Base-by-base conservation (phyloP, 805 yeast species). In the Saccharomycopsis fodiens region DNA sequence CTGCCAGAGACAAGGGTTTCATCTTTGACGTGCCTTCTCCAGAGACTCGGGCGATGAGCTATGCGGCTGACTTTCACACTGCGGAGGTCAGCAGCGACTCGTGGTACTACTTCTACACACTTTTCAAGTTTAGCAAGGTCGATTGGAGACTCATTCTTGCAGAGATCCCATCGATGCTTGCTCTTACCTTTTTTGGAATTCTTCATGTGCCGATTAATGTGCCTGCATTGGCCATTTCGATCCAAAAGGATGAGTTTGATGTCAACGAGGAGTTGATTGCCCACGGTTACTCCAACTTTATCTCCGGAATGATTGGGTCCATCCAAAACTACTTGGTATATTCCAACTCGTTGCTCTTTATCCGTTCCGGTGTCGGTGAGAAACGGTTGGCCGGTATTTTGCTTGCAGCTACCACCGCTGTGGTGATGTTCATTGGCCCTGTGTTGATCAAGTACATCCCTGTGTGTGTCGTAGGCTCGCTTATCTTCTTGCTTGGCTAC, bases 151-250 rank as follows among this genome's bases (percentile, higher is more conserved):
- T 80, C 23, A 69, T 93, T 21, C 40, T 78, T 2, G 66, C 72
- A 44, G 86, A 88, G 57, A 50, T 88, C 16, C 98, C 98, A 4
- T 83, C 95, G 2, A 93, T 93, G 96, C 65, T 91, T 45, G 98
- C 98, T 0, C 69, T 93, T 52, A 89, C 97, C 0, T 93, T 93
- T 59, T 93, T 93, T 58, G 98, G 98, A 10, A 83, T 93, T 34
- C 66, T 93, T 45, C 98, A 93, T 57, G 98, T 93, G 8, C 98
- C 98, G 3, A 93, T 93, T 50, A 93, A 93, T 60, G 97, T 93
- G 12, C 98, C 98, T 1, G 97, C 98, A 0, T 70, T 93, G 39
- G 97, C 97, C 0, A 93, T 89, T 15, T 83, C 95, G 4, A 74
- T 86, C 1, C 85, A 86, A 2, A 82, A 85, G 74, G 93, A 85